phyloP scores from a whole-genome alignment of 1,139 yeast genomes.

The Geotrichum bryndzae region DNA sequence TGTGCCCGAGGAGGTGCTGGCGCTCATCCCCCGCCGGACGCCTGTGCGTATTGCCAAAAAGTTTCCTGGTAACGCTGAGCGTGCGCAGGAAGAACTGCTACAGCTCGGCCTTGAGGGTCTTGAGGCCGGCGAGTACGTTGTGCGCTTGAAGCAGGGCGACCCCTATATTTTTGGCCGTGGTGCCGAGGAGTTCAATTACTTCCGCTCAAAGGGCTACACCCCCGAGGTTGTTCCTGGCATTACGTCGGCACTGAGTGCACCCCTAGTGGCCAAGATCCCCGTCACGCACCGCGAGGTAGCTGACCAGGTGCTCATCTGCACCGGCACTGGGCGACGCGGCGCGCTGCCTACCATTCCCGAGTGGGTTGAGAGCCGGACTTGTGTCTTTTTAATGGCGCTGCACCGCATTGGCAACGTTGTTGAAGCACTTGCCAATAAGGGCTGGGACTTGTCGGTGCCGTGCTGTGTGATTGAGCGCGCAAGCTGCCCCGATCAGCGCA shows the following conservation, averaged over 20 bases:
- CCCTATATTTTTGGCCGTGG: conserved; percentile 97
- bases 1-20: conserved; percentile 83
- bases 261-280: conserved; percentile 78
- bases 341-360: conserved; percentile 74
- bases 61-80: conserved; percentile 95
- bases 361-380: conserved; percentile 65
- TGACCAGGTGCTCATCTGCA: conserved; percentile 86
- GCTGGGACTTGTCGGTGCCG: conserved; percentile 70
- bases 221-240: conserved; percentile 83
- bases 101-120: conserved; percentile 62
- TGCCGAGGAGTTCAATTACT: conserved; percentile 80
- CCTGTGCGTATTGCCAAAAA: conserved; percentile 82
- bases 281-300: conserved; percentile 91
- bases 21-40: conserved; percentile 67
- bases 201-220: conserved; percentile 56
- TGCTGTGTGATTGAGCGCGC: conserved; percentile 88
- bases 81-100: conserved; percentile 81
- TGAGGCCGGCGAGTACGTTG: conserved; percentile 64
- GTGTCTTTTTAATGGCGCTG: conserved; percentile 84
- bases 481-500: conserved; percentile 86
- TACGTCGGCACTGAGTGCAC: conserved; percentile 86
- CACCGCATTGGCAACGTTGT: conserved; percentile 73
- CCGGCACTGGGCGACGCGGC: conserved; percentile 92
- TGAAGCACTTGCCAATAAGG: conserved; percentile 47
- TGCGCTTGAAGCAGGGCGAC: conserved; percentile 92